phyloP scores from a whole-genome alignment of 768 basidiomycete species.

The Mycena kentingensis region DNA sequence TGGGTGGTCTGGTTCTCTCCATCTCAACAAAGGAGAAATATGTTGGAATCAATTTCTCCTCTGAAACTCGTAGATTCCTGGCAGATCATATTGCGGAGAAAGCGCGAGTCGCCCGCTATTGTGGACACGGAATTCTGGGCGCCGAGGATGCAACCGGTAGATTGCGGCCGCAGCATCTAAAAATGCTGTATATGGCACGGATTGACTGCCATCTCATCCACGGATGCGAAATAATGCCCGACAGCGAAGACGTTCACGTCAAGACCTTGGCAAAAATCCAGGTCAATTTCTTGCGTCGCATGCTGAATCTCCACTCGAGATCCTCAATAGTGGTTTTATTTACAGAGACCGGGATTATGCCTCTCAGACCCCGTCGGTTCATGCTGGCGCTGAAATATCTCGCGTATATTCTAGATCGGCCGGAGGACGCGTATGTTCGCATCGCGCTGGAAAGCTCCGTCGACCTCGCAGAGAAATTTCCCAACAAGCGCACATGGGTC shows the following conservation, averaged over 20 bases:
- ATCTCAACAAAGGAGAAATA: constrained; percentile 16
- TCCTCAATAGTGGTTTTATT: constrained; percentile 21
- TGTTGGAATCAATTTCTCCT: constrained; percentile 19
- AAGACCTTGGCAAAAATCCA: constrained; percentile 23
- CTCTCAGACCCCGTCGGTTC: constrained; percentile 23
- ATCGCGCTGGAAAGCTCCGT: neutral
- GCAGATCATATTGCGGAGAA: constrained; percentile 20
- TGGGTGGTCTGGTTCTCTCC: neutral
- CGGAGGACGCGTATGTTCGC: neutral
- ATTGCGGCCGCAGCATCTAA: constrained; percentile 19
- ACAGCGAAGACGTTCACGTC: constrained; percentile 14
- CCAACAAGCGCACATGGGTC: neutral
- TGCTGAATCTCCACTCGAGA: constrained; percentile 22
- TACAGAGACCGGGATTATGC: constrained; percentile 29
- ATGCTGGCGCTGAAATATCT: constrained; percentile 25
- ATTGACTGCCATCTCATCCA: constrained; percentile 28
- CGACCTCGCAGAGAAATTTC: neutral
- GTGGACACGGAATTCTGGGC: constrained; percentile 20
- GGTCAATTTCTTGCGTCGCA: constrained; percentile 22
- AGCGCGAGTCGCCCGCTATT: constrained; percentile 17
- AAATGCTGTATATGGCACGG: constrained; percentile 24
- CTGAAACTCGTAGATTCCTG: constrained; percentile 9
- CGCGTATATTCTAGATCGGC: constrained; percentile 12
- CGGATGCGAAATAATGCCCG: constrained; percentile 25
- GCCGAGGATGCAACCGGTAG: constrained; percentile 19